A percentile compares a stretch with the other conserved stretches of the same genome.
phyloP scores from a whole-genome alignment of 768 basidiomycete species.

The Suillus weaverae region DNA sequence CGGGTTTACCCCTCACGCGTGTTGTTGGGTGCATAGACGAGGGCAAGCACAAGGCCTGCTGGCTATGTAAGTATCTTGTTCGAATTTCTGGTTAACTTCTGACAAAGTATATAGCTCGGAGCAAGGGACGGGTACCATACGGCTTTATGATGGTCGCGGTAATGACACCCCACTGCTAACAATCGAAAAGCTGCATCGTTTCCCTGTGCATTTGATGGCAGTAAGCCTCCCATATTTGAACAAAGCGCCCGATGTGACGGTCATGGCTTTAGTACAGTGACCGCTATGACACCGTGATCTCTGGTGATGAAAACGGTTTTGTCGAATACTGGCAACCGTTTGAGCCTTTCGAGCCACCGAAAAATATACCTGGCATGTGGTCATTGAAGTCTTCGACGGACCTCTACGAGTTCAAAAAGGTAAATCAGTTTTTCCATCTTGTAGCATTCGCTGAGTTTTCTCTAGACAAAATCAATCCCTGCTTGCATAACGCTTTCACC shows the following conservation, averaged over 20 bases:
- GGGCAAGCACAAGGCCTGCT: slow-evolving; percentile 87
- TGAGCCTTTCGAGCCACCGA: slow-evolving; percentile 86
- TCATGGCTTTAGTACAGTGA: slow-evolving; percentile 72
- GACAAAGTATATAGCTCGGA: slow-evolving; percentile 64
- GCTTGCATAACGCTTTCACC: slow-evolving; percentile 92
- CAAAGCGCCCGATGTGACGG: slow-evolving; percentile 1
- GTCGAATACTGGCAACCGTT: slow-evolving; percentile 94
- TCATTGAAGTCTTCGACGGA: slow-evolving; percentile 89
- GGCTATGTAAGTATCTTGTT: slow-evolving; percentile 67
- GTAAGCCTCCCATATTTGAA: slow-evolving; percentile 45
- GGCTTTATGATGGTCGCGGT: slow-evolving; percentile 92
- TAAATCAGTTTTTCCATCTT: slow-evolving; percentile 26
- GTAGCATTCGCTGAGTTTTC: slow-evolving; percentile 3
- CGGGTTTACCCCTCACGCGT: slow-evolving; percentile 80
- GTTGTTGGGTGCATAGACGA: slow-evolving; percentile 92
- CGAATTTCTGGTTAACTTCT: slow-evolving; percentile 12
- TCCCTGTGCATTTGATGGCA: slow-evolving; percentile 88
- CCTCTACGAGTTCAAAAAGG: slow-evolving; percentile 98
- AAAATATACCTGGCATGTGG: slow-evolving; percentile 80
- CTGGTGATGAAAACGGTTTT: slow-evolving; percentile 93
- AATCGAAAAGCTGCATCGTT: slow-evolving; percentile 76
- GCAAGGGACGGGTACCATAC: slow-evolving; percentile 66
- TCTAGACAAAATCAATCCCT: slow-evolving; percentile 85
- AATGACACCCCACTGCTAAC: slow-evolving; percentile 75
- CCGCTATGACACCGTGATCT: slow-evolving; percentile 86